Conservation (phyloP, 345 rosid genomes). For the Ceriops decandra region DNA sequence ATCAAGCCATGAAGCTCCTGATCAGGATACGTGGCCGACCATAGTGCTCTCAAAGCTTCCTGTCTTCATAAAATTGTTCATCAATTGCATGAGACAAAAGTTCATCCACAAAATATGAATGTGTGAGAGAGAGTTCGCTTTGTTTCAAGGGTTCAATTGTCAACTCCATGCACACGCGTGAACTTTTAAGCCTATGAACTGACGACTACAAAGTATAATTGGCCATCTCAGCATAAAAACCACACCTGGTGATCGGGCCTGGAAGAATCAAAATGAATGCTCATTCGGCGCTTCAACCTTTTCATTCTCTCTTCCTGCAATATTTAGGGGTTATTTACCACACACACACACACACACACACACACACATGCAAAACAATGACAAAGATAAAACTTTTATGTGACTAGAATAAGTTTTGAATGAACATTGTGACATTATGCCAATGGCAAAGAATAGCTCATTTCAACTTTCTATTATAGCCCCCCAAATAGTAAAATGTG, state of each 20-base stretch:
- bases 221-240: background rate
- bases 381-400: too few species aligned
- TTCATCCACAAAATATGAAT: background rate
- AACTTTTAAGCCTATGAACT: background rate
- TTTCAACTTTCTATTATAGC: background rate
- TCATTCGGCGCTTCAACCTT: slow-evolving; percentile 70
- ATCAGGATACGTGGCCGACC: slow-evolving; percentile 75
- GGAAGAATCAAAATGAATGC: slow-evolving; percentile 66
- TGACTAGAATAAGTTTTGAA: too few species aligned
- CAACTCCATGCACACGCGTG: background rate
- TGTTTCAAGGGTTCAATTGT: too few species aligned
- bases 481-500: too few species aligned
- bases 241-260: slow-evolving; percentile 76
- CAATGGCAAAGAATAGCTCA: background rate
- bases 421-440: too few species aligned
- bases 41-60: slow-evolving; percentile 82
- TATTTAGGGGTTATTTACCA: background rate
- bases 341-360: too few species aligned
- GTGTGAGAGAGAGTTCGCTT: too few species aligned
- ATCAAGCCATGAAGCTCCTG: slow-evolving; percentile 64
- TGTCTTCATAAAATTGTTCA: slow-evolving; percentile 16
- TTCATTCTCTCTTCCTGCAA: slow-evolving; percentile 70
- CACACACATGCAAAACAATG: too few species aligned
- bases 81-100: background rate
- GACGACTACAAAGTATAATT: background rate